These are phyloP conservation scores for Sporothrix sp. DNA, from an alignment of 2,329 filamentous ascomycete species.

Conservation along the genomic window DNA sequence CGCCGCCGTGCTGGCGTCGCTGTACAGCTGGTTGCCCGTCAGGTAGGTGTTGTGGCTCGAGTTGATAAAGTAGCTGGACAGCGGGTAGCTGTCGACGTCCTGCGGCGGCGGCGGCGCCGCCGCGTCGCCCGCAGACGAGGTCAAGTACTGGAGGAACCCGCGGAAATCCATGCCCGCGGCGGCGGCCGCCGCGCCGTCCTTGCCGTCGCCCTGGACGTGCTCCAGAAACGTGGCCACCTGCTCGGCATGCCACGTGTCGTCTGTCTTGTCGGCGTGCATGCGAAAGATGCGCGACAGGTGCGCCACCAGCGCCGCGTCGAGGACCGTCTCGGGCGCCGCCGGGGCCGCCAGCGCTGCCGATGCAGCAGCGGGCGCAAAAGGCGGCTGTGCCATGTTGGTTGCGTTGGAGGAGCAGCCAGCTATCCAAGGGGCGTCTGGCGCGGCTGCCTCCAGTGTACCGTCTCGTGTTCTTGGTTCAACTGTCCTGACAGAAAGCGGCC, in stretches of 20 bases:
- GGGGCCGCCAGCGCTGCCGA: not conserved
- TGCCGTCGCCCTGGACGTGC: constrained; percentile 37
- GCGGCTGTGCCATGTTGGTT: not conserved
- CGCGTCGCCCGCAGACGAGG: constrained; percentile 36
- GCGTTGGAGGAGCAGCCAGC: too few species aligned
- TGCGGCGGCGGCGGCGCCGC: constrained; percentile 30
- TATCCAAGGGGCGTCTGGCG: too few species aligned
- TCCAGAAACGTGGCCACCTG: constrained; percentile 38
- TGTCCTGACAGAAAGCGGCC: too few species aligned
- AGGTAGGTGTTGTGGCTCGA: constrained; percentile 95
- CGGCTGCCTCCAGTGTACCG: too few species aligned
- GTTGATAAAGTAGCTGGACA: constrained; percentile 88
- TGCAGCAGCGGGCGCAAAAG: not conserved
- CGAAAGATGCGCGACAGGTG: constrained; percentile 40
- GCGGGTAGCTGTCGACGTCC: constrained; percentile 57
- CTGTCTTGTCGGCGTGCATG: constrained; percentile 31
- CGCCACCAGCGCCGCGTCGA: constrained; percentile 32
- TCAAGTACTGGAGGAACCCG: constrained; percentile 47
- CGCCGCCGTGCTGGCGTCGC: constrained; percentile 75
- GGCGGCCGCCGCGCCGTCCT: constrained; percentile 21
- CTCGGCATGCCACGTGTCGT: constrained; percentile 35
- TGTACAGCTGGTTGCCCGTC: constrained; percentile 77
- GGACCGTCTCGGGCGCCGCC: not conserved
- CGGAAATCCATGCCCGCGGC: constrained; percentile 34
- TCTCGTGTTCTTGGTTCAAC: too few species aligned